Conservation (phyloP, 495 filamentous ascomycete species). For the Trichoderma asperelloides region DNA sequence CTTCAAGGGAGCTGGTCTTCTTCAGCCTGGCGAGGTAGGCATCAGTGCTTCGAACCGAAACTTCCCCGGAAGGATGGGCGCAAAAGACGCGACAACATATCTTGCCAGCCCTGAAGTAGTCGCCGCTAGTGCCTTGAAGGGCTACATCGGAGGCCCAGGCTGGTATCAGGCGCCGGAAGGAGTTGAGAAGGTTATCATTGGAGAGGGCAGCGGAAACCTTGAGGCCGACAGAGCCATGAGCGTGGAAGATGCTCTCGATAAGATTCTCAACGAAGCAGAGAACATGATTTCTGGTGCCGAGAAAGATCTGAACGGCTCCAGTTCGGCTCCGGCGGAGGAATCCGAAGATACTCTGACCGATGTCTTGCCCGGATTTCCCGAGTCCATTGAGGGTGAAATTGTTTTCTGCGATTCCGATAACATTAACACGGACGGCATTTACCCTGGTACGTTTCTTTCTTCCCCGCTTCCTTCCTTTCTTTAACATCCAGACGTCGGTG, state of each 20-base stretch:
- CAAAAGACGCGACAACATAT: slow-evolving; percentile 73
- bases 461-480: slow-evolving; percentile 47
- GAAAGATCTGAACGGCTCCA: not conserved
- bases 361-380: slow-evolving; percentile 63
- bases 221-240: slow-evolving; percentile 51
- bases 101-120: slow-evolving; percentile 87
- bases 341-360: slow-evolving; percentile 36
- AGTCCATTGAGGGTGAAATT: slow-evolving; percentile 56
- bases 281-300: slow-evolving; percentile 40
- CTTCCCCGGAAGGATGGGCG: slow-evolving; percentile 91
- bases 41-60: slow-evolving; percentile 85
- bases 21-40: slow-evolving; percentile 82
- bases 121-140: slow-evolving; percentile 74
- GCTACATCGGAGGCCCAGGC: slow-evolving; percentile 71
- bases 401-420: slow-evolving; percentile 65
- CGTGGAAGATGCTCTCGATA: slow-evolving; percentile 59
- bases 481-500: not conserved
- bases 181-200: slow-evolving; percentile 55
- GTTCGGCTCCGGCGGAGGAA: slow-evolving; percentile 17
- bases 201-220: slow-evolving; percentile 58
- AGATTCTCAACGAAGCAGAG: slow-evolving; percentile 58
- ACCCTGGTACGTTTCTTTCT: slow-evolving; percentile 69
- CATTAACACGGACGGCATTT: slow-evolving; percentile 75
- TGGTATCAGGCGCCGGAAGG: slow-evolving; percentile 65
- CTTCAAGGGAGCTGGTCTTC: slow-evolving; percentile 48